Conservation (phyloP, 768 basidiomycete species). For the Tylopilus felleus region DNA sequence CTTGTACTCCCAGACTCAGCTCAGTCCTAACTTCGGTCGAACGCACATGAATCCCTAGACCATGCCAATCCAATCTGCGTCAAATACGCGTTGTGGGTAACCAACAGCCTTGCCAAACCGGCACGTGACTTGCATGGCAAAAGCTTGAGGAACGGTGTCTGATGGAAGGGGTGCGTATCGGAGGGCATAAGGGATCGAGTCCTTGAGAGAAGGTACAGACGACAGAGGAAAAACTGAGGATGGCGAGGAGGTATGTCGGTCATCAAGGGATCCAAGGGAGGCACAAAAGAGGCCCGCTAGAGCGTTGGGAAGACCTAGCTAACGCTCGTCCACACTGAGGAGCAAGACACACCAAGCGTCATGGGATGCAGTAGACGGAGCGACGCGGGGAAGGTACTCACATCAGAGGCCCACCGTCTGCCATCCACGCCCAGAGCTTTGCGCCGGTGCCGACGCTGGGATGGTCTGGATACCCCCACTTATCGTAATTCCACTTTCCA, state of each 20-base stretch:
- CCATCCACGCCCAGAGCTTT: conserved; percentile 91
- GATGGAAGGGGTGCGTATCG: conserved; percentile 78
- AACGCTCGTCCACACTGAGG: conserved; percentile 67
- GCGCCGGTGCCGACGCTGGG: conserved; percentile 79
- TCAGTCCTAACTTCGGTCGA: conserved; percentile 61
- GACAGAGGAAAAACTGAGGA: conserved; percentile 62
- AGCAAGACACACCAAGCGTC: not conserved
- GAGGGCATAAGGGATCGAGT: conserved; percentile 46
- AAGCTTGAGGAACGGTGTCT: conserved; percentile 93
- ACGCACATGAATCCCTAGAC: conserved; percentile 74
- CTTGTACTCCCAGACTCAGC: conserved; percentile 66
- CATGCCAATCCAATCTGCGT: conserved; percentile 91
- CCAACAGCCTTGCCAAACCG: conserved; percentile 78
- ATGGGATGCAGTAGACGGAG: not conserved
- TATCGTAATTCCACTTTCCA: conserved; percentile 85
- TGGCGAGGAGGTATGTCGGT: conserved; percentile 72
- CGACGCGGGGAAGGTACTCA: conserved; percentile 28
- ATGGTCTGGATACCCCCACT: conserved; percentile 81
- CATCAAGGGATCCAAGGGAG: conserved; percentile 75
- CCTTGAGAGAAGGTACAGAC: conserved; percentile 42
- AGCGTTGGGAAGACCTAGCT: conserved; percentile 84
- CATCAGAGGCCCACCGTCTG: conserved; percentile 53
- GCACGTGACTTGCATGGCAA: conserved; percentile 89
- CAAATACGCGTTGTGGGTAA: conserved; percentile 84
- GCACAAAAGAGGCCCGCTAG: conserved; percentile 95